Evolutionary conservation across 495 filamentous ascomycete species (phyloP), one percentile per base, ranked within the genome.

Genomic region (Delitschia confertaspora): DNA sequence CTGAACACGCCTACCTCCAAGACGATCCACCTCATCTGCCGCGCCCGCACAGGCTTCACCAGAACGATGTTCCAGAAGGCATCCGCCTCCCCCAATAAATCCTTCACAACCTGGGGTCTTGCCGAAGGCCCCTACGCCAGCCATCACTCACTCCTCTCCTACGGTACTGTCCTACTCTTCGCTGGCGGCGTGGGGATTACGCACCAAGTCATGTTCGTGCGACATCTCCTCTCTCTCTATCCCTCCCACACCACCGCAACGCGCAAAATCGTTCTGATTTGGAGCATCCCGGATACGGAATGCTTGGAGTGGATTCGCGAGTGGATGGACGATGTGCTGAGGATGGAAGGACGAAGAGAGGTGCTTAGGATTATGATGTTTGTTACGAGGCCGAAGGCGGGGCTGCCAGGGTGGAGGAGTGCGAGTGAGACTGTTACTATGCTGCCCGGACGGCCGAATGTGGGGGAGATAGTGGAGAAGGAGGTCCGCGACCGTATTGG

Each of bases 291-390:
- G 51, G 83, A 72, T 29, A 58, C 53, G 8, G 89, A 95, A 42
- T 82, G 88, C 50, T 73, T 98, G 19, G 79, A 88, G 57, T 98
- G 91, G 91, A 85, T 95, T 30, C 75, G 84, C 5, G 76, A 81
- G 6, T 98, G 84, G 85, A 98, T 98, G 91, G 89, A 93, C 47
- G 71, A 84, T 58, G 89, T 96, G 47, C 72, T 98, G 25, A 75
- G 75, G 2, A 83, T 95, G 70, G 83, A 87, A 6, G 73, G 71
- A 33, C 78, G 91, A 0, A 75, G 87, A 19, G 85, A 95, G 19
- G 74, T 88, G 2, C 75, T 98, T 29, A 74, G 76, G 30, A 80
- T 96, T 43, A 76, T 87, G 68, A 69, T 96, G 3, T 98, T 94
- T 58, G 82, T 98, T 42, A 91, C 85, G 45, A 79, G 86, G 47